Evolutionary conservation across 192 early-diverging fungal genomes (phyloP).

Genomic region (Jimgerdemannia flammicorona): DNA sequence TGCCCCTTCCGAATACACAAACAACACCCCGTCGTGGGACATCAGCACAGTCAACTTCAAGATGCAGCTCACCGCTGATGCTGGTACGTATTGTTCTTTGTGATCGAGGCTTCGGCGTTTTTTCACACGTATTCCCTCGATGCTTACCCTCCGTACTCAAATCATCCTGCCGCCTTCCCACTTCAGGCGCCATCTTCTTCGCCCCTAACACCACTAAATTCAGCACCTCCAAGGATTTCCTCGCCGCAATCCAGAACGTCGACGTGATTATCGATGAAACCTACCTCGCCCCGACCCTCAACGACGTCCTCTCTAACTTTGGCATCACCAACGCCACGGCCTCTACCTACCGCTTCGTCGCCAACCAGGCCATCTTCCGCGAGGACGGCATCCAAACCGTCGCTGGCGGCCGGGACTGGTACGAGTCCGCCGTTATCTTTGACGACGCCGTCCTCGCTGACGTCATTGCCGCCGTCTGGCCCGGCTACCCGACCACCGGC

Average conservation of each 20-base stretch:
- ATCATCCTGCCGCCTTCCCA: too few relatives aligned
- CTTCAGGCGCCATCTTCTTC: slow-evolving; percentile 35
- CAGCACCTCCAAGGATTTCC: slow-evolving; percentile 39
- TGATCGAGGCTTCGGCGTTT: too few relatives aligned
- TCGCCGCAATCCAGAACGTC: slow-evolving; percentile 46
- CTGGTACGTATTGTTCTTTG: slow-evolving; percentile 36
- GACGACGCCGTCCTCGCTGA: slow-evolving; percentile 69
- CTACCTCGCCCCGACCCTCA: slow-evolving; percentile 38
- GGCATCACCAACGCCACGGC: slow-evolving; percentile 30
- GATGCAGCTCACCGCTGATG: slow-evolving; percentile 54
- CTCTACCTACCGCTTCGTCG: slow-evolving; percentile 55
- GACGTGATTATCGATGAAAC: slow-evolving; percentile 74
- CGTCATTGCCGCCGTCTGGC: slow-evolving; percentile 60
- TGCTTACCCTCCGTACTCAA: too few relatives aligned
- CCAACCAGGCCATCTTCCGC: slow-evolving; percentile 59
- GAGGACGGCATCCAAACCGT: slow-evolving; percentile 63
- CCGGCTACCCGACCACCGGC: slow-evolving; percentile 40
- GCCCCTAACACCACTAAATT: slow-evolving; percentile 35
- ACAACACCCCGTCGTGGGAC: slow-evolving; percentile 64
- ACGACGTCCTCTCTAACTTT: slow-evolving; percentile 54
- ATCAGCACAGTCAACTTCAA: slow-evolving; percentile 57
- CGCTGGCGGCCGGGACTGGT: slow-evolving; percentile 67
- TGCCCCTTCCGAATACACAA: slow-evolving; percentile 57
- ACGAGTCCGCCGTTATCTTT: slow-evolving; percentile 61
- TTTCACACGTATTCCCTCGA: too few relatives aligned